These are phyloP conservation scores for Petunia axillaris DNA, from an alignment of 257 asterid species.

Conservation along the genomic window DNA sequence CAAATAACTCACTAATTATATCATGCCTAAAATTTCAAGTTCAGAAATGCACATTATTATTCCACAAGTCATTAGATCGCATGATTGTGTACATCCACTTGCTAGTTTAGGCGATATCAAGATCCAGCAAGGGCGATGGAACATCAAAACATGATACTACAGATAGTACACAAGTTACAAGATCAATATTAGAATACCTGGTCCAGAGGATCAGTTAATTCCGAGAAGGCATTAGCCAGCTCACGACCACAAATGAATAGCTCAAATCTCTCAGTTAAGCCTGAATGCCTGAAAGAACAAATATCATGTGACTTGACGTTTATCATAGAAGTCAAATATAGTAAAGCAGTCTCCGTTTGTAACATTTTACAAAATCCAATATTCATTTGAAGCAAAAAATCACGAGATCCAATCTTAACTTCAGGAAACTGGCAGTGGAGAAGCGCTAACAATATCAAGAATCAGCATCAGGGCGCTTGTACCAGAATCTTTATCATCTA, in stretches of 20 bases:
- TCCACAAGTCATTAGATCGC: neutral
- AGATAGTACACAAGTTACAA: neutral
- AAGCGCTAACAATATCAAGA: neutral
- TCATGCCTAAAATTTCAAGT: too few species aligned
- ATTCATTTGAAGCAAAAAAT: neutral
- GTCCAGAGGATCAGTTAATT: slow-evolving; percentile 92
- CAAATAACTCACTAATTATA: too few species aligned
- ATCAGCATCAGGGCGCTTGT: neutral
- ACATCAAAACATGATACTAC: neutral
- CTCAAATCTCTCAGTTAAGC: slow-evolving; percentile 96
- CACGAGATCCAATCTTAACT: neutral
- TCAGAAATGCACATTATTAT: neutral
- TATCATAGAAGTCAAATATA: slow-evolving; percentile 16
- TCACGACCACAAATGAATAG: slow-evolving; percentile 91
- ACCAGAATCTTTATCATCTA: neutral
- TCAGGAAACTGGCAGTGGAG: neutral
- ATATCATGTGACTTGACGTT: neutral
- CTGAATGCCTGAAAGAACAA: slow-evolving; percentile 56
- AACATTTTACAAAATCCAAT: neutral
- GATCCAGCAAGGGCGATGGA: neutral
- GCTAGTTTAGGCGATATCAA: neutral
- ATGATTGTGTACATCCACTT: neutral
- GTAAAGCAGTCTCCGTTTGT: neutral
- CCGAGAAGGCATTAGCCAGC: slow-evolving; percentile 93
- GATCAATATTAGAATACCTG: slow-evolving; percentile 51